phyloP scores from a whole-genome alignment of 2,329 filamentous ascomycete species.

The Paecilomyces variotii region DNA sequence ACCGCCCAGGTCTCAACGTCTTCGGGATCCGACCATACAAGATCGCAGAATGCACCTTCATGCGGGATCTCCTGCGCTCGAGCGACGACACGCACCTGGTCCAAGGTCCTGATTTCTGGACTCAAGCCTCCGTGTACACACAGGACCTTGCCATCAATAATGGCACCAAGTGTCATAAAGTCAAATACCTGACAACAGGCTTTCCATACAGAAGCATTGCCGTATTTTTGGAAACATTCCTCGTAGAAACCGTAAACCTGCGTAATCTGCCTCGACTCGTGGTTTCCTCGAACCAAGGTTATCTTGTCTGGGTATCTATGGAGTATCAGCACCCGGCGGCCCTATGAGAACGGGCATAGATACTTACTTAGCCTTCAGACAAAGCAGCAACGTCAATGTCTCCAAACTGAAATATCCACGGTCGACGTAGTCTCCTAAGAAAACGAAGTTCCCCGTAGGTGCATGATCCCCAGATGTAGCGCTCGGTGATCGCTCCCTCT shows the following conservation, averaged over 20 bases:
- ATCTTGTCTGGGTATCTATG: slow-evolving; percentile 61
- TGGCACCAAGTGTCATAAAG: slow-evolving; percentile 64
- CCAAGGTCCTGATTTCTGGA: slow-evolving; percentile 64
- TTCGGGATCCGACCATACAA: slow-evolving; percentile 70
- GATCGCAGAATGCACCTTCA: slow-evolving; percentile 67
- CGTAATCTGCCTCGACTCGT: slow-evolving; percentile 69
- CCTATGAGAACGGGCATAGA: neutral
- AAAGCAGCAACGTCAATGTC: slow-evolving; percentile 64
- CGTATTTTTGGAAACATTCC: slow-evolving; percentile 69
- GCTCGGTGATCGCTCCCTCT: slow-evolving; percentile 21
- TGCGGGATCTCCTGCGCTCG: slow-evolving; percentile 69
- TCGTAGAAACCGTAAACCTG: slow-evolving; percentile 75
- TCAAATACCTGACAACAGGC: slow-evolving; percentile 72
- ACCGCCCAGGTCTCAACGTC: slow-evolving; percentile 64
- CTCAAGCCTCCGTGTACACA: slow-evolving; percentile 66
- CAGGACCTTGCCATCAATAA: slow-evolving; percentile 66
- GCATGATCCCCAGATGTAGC: slow-evolving; percentile 22
- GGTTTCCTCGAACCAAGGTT: slow-evolving; percentile 65
- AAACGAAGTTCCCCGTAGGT: slow-evolving; percentile 62
- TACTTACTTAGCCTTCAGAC: slow-evolving; percentile 60
- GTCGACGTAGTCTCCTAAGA: slow-evolving; percentile 67
- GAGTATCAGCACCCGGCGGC: slow-evolving; percentile 5
- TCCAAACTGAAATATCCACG: slow-evolving; percentile 67
- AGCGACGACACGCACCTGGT: slow-evolving; percentile 67
- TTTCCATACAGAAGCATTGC: slow-evolving; percentile 71